A percentile compares a stretch with the other conserved stretches of the same genome.
phyloP scores from a whole-genome alignment of 2,329 filamentous ascomycete genomes.

The Colletotrichum tanaceti region DNA sequence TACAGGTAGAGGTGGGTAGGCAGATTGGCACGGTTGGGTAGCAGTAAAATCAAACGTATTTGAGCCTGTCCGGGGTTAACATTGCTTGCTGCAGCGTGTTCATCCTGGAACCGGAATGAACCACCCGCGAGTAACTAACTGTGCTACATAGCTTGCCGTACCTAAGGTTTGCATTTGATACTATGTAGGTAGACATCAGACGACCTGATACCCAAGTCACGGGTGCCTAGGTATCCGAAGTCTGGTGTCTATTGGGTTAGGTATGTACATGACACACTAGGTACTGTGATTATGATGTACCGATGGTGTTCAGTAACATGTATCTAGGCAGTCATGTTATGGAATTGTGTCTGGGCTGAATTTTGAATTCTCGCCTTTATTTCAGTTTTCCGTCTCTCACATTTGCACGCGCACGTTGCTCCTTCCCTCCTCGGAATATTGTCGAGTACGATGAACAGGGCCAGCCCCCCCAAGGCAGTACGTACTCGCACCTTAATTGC shows the following conservation, averaged over 20 bases:
- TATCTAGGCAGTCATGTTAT: no score
- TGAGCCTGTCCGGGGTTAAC: constrained; percentile 1
- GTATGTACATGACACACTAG: no score
- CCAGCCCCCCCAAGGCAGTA: not conserved
- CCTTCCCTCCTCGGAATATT: not conserved
- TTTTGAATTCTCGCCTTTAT: not conserved
- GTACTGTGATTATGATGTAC: no score
- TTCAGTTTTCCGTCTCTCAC: not conserved
- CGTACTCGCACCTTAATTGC: constrained; percentile 37
- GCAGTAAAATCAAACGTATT: not conserved
- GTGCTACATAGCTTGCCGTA: no score
- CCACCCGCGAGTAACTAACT: not conserved
- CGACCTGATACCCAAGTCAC: not conserved
- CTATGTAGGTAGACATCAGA: constrained; percentile 2
- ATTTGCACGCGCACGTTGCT: not conserved
- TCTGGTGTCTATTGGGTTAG: not conserved
- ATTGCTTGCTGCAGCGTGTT: not conserved
- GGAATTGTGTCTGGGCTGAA: no score
- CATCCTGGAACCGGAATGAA: constrained; percentile 9
- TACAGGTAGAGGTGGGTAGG: no score
- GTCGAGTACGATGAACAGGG: not conserved
- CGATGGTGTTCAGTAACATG: no score
- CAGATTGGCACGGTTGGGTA: no score
- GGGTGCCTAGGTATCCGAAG: not conserved
- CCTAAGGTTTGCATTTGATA: not conserved